Percentiles rank a stretch among this genome's conserved stretches.
Conservation (phyloP, 345 rosid genomes). For the Eutrema heterophyllum region DNA sequence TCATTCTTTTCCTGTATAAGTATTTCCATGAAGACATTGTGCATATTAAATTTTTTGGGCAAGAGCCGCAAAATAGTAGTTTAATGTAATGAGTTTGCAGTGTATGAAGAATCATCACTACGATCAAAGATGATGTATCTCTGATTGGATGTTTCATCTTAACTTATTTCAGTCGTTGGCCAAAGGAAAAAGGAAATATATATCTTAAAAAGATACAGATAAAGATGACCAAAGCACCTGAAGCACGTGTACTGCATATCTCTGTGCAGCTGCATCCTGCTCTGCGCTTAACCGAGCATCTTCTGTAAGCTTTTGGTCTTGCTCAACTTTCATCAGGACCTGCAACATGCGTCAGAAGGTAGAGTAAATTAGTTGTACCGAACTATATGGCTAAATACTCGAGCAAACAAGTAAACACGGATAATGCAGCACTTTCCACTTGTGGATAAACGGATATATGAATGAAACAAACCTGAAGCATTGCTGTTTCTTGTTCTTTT, state of each 20-base stretch:
- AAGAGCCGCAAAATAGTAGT: background rate
- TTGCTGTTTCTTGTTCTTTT: conserved; percentile 83
- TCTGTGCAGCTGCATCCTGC: conserved; percentile 70
- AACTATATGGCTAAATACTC: too few relatives aligned
- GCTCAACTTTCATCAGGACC: conserved; percentile 85
- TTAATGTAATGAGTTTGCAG: background rate
- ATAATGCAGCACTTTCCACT: background rate
- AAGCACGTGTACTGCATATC: conserved; percentile 51
- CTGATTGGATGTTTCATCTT: background rate
- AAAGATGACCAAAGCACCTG: conserved; percentile 46
- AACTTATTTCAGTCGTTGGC: background rate
- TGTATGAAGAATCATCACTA: background rate
- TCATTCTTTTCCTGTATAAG: conserved; percentile 81
- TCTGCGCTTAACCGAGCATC: conserved; percentile 81
- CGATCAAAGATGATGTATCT: background rate
- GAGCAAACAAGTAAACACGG: background rate
- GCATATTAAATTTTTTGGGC: background rate
- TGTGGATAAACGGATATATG: background rate
- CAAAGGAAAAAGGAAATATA: background rate
- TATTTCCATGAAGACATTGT: conserved; percentile 1
- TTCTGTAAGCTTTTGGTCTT: conserved; percentile 87
- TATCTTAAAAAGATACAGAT: background rate
- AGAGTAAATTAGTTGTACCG: background rate
- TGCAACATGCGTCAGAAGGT: conserved; percentile 17
- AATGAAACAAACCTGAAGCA: conserved; percentile 55